Evolutionary conservation across 2,329 filamentous ascomycete genomes (phyloP), one percentile per base, ranked within the genome.

Genomic region (Paecilomyces variotii): DNA sequence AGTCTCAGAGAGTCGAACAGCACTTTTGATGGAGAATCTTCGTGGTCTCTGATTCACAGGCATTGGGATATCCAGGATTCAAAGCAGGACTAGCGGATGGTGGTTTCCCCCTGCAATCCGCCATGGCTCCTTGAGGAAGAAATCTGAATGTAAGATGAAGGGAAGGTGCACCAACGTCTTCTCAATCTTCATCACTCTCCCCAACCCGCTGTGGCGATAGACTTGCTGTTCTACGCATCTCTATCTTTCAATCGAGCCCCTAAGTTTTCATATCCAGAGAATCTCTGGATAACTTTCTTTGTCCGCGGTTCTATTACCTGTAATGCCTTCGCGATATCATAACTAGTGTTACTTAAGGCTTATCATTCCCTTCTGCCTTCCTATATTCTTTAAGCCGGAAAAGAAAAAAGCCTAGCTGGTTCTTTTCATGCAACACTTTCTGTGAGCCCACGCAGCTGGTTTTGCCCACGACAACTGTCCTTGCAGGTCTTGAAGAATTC

Each of bases 151-250:
- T 55, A 35, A 35, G 24, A 35, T 32, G 32, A 55, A 32, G 27
- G 53, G 53, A 55, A 55, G 53, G 53, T 55, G 53, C 53, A n/a
- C 26, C 53, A 55, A 55, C 27, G 39, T 45, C 39, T 45, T 24
- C 35, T 45, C 35, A 45, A 9, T 45, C 19, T 19, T 45, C n/a
- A 45, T 45, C 39, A 19, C 19, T 19, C 19, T 45, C 39, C 39
- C 39, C 39, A 19, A 7, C 19, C n/a, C 19, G 6, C 39, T n/a
- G 35, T 45, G 39, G 35, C 39, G 39, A 45, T 19, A 45, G 35
- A 19, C 6, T 14, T 19, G 19, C 39, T 7, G n/a, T 45, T 45
- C 39, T 56, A 11, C 28, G 26, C 27, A 30, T 14, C 32, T 35
- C 30, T 32, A 25, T 32, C 32, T 35, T 27, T 32, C 32, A 32